Evolutionary conservation across 2,329 filamentous ascomycete genomes (phyloP).

Genomic region (Verticillium klebahnii): DNA sequence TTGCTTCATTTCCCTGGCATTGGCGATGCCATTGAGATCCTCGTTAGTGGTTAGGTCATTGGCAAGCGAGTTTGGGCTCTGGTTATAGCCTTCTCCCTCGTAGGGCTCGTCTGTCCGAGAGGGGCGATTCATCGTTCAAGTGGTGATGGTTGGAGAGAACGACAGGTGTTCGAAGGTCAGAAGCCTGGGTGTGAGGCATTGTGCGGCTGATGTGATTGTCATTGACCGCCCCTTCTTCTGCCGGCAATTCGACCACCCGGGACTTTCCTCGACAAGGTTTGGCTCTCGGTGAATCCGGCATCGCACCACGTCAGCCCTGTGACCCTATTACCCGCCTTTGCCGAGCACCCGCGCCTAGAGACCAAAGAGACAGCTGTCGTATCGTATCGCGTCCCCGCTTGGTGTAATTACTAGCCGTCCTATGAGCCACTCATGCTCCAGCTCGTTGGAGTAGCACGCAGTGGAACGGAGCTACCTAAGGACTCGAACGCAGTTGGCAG

Average conservation of each 20-base stretch:
- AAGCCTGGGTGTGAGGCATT: background rate
- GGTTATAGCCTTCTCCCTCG: slow-evolving; percentile 46
- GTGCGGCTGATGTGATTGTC: background rate
- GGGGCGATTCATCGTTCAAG: slow-evolving; percentile 46
- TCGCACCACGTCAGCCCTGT: background rate
- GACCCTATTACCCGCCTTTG: background rate
- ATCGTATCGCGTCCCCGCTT: too few species aligned
- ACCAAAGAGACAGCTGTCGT: background rate
- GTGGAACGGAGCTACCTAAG: too few species aligned
- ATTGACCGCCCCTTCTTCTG: background rate
- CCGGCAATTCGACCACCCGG: background rate
- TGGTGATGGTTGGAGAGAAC: background rate
- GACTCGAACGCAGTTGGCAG: too few species aligned
- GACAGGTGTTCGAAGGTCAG: background rate
- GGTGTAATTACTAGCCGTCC: too few species aligned
- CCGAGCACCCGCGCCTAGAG: background rate
- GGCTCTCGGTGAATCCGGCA: background rate
- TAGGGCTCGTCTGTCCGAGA: slow-evolving; percentile 48
- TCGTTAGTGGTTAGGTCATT: slow-evolving; percentile 46
- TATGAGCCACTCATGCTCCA: too few species aligned
- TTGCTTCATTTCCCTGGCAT: slow-evolving; percentile 28
- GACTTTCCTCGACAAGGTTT: background rate
- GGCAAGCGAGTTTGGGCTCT: slow-evolving; percentile 45
- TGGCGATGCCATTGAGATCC: slow-evolving; percentile 51
- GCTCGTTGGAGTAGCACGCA: too few species aligned